These are phyloP conservation scores for Blechomonas ayalai DNA, from an alignment of 208 protist species.

Conservation along the genomic window DNA sequence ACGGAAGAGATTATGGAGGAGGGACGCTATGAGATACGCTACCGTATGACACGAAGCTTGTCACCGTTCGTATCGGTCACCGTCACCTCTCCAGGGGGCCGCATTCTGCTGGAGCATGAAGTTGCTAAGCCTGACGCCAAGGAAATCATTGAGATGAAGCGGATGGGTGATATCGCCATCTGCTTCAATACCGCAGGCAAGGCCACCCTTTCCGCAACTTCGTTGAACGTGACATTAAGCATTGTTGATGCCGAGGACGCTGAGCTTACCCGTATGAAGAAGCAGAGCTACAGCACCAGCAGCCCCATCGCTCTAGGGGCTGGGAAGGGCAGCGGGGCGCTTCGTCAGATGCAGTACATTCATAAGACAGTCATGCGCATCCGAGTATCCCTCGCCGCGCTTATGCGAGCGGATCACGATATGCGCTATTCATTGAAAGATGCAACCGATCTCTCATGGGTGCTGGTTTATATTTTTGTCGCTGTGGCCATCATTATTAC, in stretches of 20 bases:
- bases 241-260: constrained; percentile 63
- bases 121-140: constrained; percentile 29
- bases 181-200: constrained; percentile 56
- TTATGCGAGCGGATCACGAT: constrained; percentile 31
- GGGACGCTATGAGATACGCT: constrained; percentile 61
- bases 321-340: constrained; percentile 38
- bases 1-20: constrained; percentile 35
- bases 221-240: constrained; percentile 50
- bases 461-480: constrained; percentile 36
- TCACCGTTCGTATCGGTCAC: constrained; percentile 57
- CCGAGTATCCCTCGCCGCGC: constrained; percentile 11
- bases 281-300: constrained; percentile 55
- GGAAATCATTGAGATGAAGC: constrained; percentile 34
- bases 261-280: constrained; percentile 58
- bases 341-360: constrained; percentile 71
- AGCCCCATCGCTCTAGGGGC: constrained; percentile 46
- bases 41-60: constrained; percentile 57
- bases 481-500: constrained; percentile 19
- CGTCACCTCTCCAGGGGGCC: constrained; percentile 33
- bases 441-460: constrained; percentile 37
- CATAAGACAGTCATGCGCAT: constrained; percentile 14
- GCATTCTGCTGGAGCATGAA: constrained; percentile 51
- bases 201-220: constrained; percentile 27
- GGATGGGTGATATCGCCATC: constrained; percentile 33
- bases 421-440: constrained; percentile 40